phyloP scores from a whole-genome alignment of 768 basidiomycete genomes.

The Amyloporia xantha region DNA sequence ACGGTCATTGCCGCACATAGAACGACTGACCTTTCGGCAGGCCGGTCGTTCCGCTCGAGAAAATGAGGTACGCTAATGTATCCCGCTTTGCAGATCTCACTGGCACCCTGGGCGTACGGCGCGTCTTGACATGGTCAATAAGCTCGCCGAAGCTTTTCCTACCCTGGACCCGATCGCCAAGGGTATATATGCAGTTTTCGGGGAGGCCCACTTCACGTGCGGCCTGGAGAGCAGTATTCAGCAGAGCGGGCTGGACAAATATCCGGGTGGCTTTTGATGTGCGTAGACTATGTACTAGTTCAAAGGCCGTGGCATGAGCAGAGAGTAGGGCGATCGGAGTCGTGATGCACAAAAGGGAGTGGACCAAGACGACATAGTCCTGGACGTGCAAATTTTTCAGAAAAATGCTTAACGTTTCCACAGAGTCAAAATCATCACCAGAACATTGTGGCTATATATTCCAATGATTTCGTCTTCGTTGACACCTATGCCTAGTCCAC shows the following conservation, averaged over 20 bases:
- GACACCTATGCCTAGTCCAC: conserved; percentile 48
- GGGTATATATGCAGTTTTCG: conserved; percentile 40
- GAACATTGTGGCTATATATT: conserved; percentile 61
- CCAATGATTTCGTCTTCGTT: conserved; percentile 55
- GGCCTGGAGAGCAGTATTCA: conserved; percentile 34
- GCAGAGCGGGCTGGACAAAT: conserved; percentile 44
- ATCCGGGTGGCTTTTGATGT: conserved; percentile 43
- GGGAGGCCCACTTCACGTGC: conserved; percentile 28
- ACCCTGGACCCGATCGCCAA: conserved; percentile 38
- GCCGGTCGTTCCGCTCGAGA: conserved; percentile 76
- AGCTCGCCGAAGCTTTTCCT: conserved; percentile 39
- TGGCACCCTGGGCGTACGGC: conserved; percentile 33
- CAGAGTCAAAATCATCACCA: conserved; percentile 34
- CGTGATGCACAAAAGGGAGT: conserved; percentile 41
- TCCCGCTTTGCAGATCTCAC: conserved; percentile 40
- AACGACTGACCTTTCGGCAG: conserved; percentile 57
- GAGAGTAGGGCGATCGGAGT: conserved; percentile 51
- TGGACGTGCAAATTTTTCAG: no score
- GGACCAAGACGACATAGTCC: conserved; percentile 50
- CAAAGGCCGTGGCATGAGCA: conserved; percentile 47
- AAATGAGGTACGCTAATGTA: conserved; percentile 63
- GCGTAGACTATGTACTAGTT: conserved; percentile 44
- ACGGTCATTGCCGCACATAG: neutral
- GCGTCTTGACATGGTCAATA: conserved; percentile 32
- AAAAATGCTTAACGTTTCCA: no score